phyloP scores from a whole-genome alignment of 768 basidiomycete genomes.

The Trametes villosa region DNA sequence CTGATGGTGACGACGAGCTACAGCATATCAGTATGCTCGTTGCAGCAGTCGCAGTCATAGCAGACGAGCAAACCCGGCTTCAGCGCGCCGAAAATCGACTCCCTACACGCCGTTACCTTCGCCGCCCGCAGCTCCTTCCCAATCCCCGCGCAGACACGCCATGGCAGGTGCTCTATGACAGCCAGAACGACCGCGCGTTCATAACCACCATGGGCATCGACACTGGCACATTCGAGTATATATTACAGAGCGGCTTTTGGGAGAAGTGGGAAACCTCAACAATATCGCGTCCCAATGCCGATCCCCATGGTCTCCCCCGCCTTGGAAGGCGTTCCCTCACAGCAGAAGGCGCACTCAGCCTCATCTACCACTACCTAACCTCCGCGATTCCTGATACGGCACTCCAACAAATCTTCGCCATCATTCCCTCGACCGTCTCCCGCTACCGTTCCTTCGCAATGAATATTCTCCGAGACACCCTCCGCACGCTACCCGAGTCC shows the following conservation, averaged over 20 bases:
- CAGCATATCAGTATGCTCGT: too few species aligned
- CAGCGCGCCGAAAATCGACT: background rate
- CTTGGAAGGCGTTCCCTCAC: slow-evolving; percentile 38
- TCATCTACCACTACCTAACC: slow-evolving; percentile 45
- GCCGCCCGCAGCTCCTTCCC: slow-evolving; percentile 38
- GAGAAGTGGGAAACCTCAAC: slow-evolving; percentile 8
- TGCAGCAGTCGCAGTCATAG: too few species aligned
- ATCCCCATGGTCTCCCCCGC: slow-evolving; percentile 28
- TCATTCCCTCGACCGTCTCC: slow-evolving; percentile 43
- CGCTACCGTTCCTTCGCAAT: slow-evolving; percentile 42
- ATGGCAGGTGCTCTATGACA: slow-evolving; percentile 41
- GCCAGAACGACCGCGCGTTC: slow-evolving; percentile 42
- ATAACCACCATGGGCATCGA: slow-evolving; percentile 45
- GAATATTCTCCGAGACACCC: slow-evolving; percentile 35
- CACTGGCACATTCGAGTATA: slow-evolving; percentile 39
- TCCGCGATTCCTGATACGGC: slow-evolving; percentile 45
- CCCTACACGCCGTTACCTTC: slow-evolving; percentile 35
- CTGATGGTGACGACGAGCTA: too few species aligned
- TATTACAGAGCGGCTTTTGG: slow-evolving; percentile 41
- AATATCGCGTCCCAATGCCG: slow-evolving; percentile 39
- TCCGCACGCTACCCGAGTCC: slow-evolving; percentile 36
- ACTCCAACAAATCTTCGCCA: slow-evolving; percentile 47
- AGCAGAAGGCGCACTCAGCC: slow-evolving; percentile 46
- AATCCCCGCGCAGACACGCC: slow-evolving; percentile 40
- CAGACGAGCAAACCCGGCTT: background rate